These are phyloP conservation scores for Nothophoma quercina DNA, from an alignment of 2,329 filamentous ascomycete species.

Conservation along the genomic window DNA sequence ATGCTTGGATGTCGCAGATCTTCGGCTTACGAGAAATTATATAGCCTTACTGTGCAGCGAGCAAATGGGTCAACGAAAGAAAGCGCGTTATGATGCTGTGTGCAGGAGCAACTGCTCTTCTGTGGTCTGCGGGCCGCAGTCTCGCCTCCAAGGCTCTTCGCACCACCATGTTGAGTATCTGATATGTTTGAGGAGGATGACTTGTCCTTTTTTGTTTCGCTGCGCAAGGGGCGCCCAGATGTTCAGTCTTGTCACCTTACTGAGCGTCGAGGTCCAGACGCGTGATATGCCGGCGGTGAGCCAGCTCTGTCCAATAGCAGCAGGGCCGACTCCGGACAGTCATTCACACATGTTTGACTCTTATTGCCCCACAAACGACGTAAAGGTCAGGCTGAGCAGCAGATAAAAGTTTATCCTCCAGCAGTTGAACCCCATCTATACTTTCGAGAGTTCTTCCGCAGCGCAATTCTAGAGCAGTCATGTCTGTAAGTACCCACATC, in stretches of 20 bases:
- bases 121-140: too few species aligned
- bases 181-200: too few species aligned
- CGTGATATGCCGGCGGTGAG: too few species aligned
- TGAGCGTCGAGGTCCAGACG: slow-evolving; percentile 4
- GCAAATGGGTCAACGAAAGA: too few species aligned
- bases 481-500: slow-evolving; percentile 35
- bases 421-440: slow-evolving; percentile 3
- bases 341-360: slow-evolving; percentile 36
- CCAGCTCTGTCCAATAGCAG: slow-evolving; percentile 32
- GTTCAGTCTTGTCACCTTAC: slow-evolving; percentile 5
- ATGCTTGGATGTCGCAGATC: too few species aligned
- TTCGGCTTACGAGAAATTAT: too few species aligned
- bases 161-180: too few species aligned
- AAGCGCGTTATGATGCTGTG: too few species aligned
- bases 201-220: neutral
- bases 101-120: too few species aligned
- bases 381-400: slow-evolving; percentile 14
- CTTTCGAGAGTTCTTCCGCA: slow-evolving; percentile 5
- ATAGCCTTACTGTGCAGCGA: too few species aligned
- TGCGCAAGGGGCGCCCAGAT: neutral
- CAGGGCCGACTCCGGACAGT: slow-evolving; percentile 32
- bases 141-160: too few species aligned
- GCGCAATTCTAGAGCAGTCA: slow-evolving; percentile 18
- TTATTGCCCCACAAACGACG: slow-evolving; percentile 27
- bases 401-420: slow-evolving; percentile 13